These are phyloP conservation scores for Glaciozyma martinii DNA, from an alignment of 768 basidiomycete genomes.

Conservation along the genomic window DNA sequence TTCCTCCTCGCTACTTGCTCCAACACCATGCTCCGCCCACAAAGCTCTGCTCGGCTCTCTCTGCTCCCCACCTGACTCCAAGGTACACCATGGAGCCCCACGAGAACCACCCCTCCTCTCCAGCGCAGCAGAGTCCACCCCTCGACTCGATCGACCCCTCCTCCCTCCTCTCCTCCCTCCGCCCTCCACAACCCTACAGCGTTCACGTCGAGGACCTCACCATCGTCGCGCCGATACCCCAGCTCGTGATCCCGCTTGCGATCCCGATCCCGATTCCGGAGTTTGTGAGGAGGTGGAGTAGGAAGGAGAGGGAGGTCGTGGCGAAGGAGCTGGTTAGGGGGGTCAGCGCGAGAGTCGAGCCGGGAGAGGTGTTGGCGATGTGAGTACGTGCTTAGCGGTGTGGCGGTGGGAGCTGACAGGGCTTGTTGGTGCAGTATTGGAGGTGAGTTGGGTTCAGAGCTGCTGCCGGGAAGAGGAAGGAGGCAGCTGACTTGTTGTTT, in stretches of 20 bases:
- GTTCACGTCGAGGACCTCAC: constrained; percentile 30
- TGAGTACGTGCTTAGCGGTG: constrained; percentile 23
- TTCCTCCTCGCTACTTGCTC: no score
- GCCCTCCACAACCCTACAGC: constrained; percentile 30
- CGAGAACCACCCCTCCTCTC: not conserved
- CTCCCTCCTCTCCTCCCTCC: constrained; percentile 9
- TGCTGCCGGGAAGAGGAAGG: no score
- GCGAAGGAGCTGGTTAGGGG: constrained; percentile 34
- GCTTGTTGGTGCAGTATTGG: not conserved
- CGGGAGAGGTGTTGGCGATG: constrained; percentile 44
- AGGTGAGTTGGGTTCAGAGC: not conserved
- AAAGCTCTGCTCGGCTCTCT: no score
- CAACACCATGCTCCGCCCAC: no score
- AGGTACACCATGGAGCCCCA: no score
- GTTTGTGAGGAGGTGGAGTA: not conserved
- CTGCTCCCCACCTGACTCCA: no score
- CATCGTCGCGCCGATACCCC: constrained; percentile 32
- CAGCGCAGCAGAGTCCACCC: not conserved
- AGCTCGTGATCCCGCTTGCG: constrained; percentile 21
- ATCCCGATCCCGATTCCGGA: constrained; percentile 26
- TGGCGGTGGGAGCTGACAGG: not conserved
- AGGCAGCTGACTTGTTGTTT: not conserved
- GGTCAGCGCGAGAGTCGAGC: constrained; percentile 36
- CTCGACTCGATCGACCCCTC: no score
- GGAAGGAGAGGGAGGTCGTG: not conserved